These are phyloP conservation scores for Sclerotinia subarctica DNA, from an alignment of 2,329 filamentous ascomycete species.

Conservation along the genomic window DNA sequence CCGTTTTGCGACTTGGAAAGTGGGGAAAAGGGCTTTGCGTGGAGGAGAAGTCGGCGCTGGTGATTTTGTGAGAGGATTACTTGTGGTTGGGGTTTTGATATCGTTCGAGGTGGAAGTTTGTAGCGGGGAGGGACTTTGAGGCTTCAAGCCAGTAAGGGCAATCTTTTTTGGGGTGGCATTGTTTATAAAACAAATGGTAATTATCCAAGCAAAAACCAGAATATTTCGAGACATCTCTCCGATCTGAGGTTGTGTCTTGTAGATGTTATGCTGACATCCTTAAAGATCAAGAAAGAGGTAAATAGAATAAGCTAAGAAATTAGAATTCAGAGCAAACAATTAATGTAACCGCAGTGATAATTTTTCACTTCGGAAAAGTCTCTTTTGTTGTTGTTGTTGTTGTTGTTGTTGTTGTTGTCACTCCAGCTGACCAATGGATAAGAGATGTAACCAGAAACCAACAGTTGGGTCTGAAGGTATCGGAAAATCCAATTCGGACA, in stretches of 20 bases:
- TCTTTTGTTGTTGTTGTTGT: neutral
- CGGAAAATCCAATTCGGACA: neutral
- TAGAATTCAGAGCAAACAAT: neutral
- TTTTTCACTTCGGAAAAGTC: neutral
- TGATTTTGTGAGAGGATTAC: neutral
- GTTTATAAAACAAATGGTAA: neutral
- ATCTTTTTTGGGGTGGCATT: neutral
- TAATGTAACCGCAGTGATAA: neutral
- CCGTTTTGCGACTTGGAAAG: neutral
- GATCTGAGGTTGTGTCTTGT: neutral
- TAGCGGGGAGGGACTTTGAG: neutral
- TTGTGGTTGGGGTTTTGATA: neutral
- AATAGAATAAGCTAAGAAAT: neutral
- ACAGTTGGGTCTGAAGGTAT: neutral
- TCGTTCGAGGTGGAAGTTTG: neutral
- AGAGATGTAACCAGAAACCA: neutral
- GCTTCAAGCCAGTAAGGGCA: neutral
- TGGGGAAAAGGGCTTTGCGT: neutral
- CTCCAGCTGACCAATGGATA: neutral
- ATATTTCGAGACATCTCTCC: constrained; percentile 2
- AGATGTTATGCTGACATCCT: neutral
- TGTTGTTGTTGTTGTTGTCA: neutral
- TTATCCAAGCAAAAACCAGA: neutral
- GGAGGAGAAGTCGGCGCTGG: neutral
- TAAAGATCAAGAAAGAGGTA: neutral